Evolutionary conservation across 225 moss, liverwort and hornwort genomes (phyloP), one percentile per base, ranked within the genome.

Genomic region (Climacium dendroides): DNA sequence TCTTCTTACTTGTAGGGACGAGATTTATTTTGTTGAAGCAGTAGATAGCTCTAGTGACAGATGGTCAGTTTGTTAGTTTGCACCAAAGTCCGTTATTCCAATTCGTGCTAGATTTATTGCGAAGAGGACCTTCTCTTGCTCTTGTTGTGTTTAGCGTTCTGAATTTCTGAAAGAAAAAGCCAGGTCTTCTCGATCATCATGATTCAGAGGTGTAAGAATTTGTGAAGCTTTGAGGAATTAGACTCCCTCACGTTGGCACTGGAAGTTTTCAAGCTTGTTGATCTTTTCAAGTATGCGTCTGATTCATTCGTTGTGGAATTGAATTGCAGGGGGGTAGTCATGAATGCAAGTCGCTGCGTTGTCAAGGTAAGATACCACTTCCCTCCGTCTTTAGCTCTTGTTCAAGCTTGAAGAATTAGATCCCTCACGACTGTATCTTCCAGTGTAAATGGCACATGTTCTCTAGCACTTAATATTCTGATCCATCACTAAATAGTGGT

Each of bases 281-380:
- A 67, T 85, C 30, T 25, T 55, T 79, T 34, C 28, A 50, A 73
- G 57, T 64, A n/a, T 24, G 29, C 75, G 48, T 32, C 58, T 78
- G 28, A 37, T 37, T 52, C 45, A 72, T 52, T 54, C 29, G 50
- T 61, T 87, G 60, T 73, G 79, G 60, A 32, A 71, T 79, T 79
- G 60, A 37, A 71, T 79, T 79, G 60, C 87, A 91, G 89, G 85
- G 82, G 7, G 85, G 85, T 52, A 91, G 89, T 78, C 89, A 84
- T 62, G 76, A 89, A 28, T 89, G 87, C 84, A 87, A 91, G 87
- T 89, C 87, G 71, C 71, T 57, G 81, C 87, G 58, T 64, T 91
- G 87, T 64, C 57, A 72, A 67, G 89, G 91, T 85, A 77, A 75
- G 61, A 52, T 63, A 39, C 11, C 37, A 25, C 70, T 48, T 39